Percentiles rank a stretch among this genome's conserved stretches.
Evolutionary conservation across 1,284 basidiomycete species (phyloP).

Genomic region (Tremellales sp.): DNA sequence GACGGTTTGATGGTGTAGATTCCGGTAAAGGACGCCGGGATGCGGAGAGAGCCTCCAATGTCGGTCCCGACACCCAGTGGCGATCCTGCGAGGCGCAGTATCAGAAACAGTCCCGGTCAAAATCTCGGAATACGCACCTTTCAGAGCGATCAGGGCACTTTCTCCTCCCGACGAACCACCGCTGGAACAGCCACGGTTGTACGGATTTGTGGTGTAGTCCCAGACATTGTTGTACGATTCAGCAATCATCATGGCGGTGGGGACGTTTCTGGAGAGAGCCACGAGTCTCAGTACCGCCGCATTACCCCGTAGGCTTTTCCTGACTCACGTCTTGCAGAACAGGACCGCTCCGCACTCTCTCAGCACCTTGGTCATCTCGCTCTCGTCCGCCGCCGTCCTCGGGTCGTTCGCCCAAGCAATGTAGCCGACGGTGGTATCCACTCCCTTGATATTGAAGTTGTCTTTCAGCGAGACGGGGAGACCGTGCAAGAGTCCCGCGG

Average conservation of each 20-base stretch:
- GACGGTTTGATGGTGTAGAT: slow-evolving; percentile 68
- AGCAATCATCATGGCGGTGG: slow-evolving; percentile 41
- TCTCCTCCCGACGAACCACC: slow-evolving; percentile 65
- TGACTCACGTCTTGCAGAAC: slow-evolving; percentile 37
- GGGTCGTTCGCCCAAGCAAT: slow-evolving; percentile 34
- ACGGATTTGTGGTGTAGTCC: slow-evolving; percentile 64
- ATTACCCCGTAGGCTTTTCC: too few relatives aligned
- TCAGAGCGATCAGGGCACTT: slow-evolving; percentile 55
- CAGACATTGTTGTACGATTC: slow-evolving; percentile 52
- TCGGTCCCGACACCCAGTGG: slow-evolving; percentile 66
- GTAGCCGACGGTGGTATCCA: slow-evolving; percentile 47
- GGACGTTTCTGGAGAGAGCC: slow-evolving; percentile 22
- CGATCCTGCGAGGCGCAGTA: slow-evolving; percentile 49
- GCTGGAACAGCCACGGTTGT: slow-evolving; percentile 55
- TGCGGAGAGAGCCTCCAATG: slow-evolving; percentile 66
- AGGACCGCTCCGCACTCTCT: slow-evolving; percentile 34
- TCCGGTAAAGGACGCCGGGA: slow-evolving; percentile 64
- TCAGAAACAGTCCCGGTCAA: background rate
- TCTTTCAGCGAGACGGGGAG: slow-evolving; percentile 53
- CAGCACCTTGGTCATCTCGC: slow-evolving; percentile 33
- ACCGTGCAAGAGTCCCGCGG: slow-evolving; percentile 52
- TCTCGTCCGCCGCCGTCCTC: slow-evolving; percentile 21
- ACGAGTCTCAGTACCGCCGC: background rate
- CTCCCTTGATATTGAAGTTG: slow-evolving; percentile 39
- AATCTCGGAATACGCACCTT: slow-evolving; percentile 42